A percentile compares a stretch with the other conserved stretches of the same genome.
These are phyloP conservation scores for Lipomyces oligophaga DNA, from an alignment of 805 yeast species.

Conservation along the genomic window DNA sequence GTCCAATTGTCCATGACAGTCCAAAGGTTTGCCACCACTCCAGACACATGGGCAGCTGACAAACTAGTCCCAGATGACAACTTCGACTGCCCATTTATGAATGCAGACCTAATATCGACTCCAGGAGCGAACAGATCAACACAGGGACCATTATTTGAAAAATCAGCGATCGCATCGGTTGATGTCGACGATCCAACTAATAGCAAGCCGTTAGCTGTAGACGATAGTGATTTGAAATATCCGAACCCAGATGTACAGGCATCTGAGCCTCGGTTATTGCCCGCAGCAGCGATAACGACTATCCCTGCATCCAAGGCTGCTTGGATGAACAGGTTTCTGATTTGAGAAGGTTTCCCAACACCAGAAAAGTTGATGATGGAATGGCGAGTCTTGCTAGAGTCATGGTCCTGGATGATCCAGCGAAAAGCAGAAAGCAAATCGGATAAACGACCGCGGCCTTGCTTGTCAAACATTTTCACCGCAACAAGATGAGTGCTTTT, in stretches of 20 bases:
- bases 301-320: constrained; percentile 87
- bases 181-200: constrained; percentile 34
- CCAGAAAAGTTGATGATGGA: constrained; percentile 75
- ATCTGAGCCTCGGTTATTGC: constrained; percentile 70
- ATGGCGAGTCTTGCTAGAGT: constrained; percentile 37
- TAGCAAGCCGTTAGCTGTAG: constrained; percentile 70
- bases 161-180: constrained; percentile 6
- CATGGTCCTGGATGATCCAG: constrained; percentile 71
- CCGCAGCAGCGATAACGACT: constrained; percentile 92
- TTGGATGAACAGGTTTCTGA: constrained; percentile 80
- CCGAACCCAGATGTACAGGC: constrained; percentile 94
- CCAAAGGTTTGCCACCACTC: constrained; percentile 45
- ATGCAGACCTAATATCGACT: constrained; percentile 66
- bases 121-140: constrained; percentile 54
- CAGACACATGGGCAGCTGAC: constrained; percentile 96
- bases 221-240: constrained; percentile 37
- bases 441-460: constrained; percentile 79
- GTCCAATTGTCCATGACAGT: constrained; percentile 6
- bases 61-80: constrained; percentile 76
- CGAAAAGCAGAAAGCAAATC: constrained; percentile 83
- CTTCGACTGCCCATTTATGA: constrained; percentile 35
- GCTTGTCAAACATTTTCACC: constrained; percentile 70
- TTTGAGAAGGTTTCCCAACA: constrained; percentile 88
- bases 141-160: constrained; percentile 5
- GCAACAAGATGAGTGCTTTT: constrained; percentile 76